Evolutionary conservation across 306 rosid species (phyloP).

Genomic region (Corylus heterophylla): DNA sequence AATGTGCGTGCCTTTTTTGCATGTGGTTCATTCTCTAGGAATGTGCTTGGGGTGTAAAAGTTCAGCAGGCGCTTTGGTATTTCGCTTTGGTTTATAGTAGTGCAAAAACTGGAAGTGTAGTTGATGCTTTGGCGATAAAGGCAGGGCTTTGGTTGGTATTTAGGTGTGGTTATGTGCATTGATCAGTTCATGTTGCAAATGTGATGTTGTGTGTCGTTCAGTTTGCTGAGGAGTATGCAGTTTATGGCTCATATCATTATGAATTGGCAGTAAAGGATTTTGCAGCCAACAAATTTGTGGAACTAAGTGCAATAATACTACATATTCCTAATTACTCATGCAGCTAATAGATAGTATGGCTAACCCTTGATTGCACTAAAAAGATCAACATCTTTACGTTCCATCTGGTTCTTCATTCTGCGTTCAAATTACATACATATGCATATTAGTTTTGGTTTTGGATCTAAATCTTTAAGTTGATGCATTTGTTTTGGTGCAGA

Average conservation of each 20-base stretch:
- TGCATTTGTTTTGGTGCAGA: conserved; percentile 41
- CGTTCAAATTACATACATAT: neutral
- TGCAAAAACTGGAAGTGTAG: neutral
- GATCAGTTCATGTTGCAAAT: neutral
- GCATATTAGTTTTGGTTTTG: neutral
- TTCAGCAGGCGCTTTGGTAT: neutral
- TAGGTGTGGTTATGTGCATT: neutral
- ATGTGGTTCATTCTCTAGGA: neutral
- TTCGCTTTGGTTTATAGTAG: neutral
- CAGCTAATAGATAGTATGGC: neutral
- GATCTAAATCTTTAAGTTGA: neutral
- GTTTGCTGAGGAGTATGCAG: neutral
- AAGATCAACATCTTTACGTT: neutral
- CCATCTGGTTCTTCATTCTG: neutral
- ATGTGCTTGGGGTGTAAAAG: no score
- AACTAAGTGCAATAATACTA: neutral
- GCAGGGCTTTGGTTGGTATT: neutral
- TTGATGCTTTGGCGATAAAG: neutral
- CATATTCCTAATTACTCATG: neutral
- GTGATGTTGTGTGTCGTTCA: neutral
- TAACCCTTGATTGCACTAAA: neutral
- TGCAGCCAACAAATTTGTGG: neutral
- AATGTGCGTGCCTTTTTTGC: neutral
- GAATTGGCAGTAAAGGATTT: neutral
- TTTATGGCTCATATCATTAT: neutral